These are phyloP conservation scores for Coemansia javaensis DNA, from an alignment of 192 early-diverging fungal genomes.

Conservation along the genomic window DNA sequence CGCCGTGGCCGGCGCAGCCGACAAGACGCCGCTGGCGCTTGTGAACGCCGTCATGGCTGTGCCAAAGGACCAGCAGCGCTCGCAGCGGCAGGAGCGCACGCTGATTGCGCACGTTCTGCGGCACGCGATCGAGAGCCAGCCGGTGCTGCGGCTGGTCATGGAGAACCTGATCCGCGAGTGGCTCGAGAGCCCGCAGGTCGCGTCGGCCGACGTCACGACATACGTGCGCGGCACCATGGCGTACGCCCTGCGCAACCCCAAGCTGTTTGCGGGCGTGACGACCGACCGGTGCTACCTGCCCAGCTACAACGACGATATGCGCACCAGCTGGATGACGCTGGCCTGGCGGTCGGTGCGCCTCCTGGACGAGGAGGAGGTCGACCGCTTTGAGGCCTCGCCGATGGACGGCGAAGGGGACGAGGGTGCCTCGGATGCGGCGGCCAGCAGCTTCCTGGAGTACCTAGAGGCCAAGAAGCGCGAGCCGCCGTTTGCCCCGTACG, in stretches of 20 bases:
- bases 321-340: conserved; percentile 57
- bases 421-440: background rate
- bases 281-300: conserved; percentile 61
- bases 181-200: conserved; percentile 65
- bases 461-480: conserved; percentile 26
- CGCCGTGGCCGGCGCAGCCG: conserved; percentile 16
- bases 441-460: conserved; percentile 19
- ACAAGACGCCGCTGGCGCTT: conserved; percentile 32
- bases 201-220: conserved; percentile 61
- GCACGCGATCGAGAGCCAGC: conserved; percentile 74
- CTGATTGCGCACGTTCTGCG: conserved; percentile 83
- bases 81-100: conserved; percentile 72
- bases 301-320: conserved; percentile 59
- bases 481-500: conserved; percentile 30
- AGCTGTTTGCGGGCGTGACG: conserved; percentile 62
- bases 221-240: conserved; percentile 62
- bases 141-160: conserved; percentile 62
- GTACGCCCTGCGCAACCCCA: conserved; percentile 59
- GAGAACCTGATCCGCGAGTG: conserved; percentile 70
- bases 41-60: conserved; percentile 58
- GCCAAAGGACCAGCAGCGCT: conserved; percentile 55
- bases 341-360: conserved; percentile 46
- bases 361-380: conserved; percentile 40
- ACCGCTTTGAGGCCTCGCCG: conserved; percentile 22
- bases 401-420: conserved; percentile 1